A percentile compares a stretch with the other conserved stretches of the same genome.
phyloP scores from a whole-genome alignment of 1,139 yeast species.

The Hyphopichia buzzinii region DNA sequence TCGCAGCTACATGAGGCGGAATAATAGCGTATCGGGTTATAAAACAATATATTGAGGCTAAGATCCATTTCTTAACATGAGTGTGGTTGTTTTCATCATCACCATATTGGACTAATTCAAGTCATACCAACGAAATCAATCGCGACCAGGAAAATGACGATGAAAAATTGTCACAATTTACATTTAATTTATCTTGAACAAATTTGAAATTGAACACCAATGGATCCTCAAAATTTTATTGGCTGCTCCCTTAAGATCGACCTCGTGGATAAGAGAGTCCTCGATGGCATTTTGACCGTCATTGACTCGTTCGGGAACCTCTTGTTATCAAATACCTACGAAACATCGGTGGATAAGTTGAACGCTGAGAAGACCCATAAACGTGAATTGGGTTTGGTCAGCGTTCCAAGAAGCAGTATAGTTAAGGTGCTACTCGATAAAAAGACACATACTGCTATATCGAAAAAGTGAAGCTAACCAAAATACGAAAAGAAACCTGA shows the following conservation, averaged over 20 bases:
- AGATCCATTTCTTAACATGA: background rate
- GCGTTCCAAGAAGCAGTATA: slow-evolving; percentile 39
- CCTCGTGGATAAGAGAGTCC: slow-evolving; percentile 29
- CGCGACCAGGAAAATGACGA: no score
- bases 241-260: slow-evolving; percentile 31
- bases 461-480: no score
- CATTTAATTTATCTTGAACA: no score
- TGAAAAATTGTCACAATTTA: no score
- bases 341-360: slow-evolving; percentile 29
- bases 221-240: slow-evolving; percentile 26
- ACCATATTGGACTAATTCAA: no score
- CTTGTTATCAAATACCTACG: slow-evolving; percentile 35
- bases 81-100: no score
- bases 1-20: no score
- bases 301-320: slow-evolving; percentile 49
- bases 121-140: no score
- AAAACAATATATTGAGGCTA: background rate
- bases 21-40: background rate
- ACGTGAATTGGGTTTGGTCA: slow-evolving; percentile 45
- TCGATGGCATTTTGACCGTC: slow-evolving; percentile 42
- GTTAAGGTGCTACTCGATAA: slow-evolving; percentile 23
- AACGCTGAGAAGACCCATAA: slow-evolving; percentile 20
- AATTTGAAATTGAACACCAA: no score
- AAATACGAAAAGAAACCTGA: no score
- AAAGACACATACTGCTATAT: slow-evolving; percentile 15